These are phyloP conservation scores for Colletotrichum magnum DNA, from an alignment of 2,329 filamentous ascomycete species.

Conservation along the genomic window DNA sequence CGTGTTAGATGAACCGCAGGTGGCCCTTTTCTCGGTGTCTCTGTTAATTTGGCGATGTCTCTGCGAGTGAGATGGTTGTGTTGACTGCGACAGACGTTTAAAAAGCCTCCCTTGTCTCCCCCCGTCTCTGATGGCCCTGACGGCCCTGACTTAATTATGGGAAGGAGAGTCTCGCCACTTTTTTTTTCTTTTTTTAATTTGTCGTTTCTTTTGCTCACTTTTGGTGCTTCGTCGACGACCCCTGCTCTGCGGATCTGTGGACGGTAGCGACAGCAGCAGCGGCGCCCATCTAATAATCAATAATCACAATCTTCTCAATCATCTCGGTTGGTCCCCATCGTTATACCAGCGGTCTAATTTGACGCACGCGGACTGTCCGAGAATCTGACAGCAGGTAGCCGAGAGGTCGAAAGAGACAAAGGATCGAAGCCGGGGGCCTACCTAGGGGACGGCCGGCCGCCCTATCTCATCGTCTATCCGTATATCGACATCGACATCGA, in stretches of 20 bases:
- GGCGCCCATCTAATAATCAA: not conserved
- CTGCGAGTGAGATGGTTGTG: constrained; percentile 8
- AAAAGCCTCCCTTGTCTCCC: constrained; percentile 34
- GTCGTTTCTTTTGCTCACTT: constrained; percentile 12
- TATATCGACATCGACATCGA: not conserved
- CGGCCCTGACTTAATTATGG: constrained; percentile 27
- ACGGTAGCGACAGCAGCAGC: not conserved
- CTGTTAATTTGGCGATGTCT: not conserved
- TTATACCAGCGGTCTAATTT: not conserved
- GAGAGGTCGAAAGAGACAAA: constrained; percentile 2
- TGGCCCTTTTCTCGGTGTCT: constrained; percentile 23
- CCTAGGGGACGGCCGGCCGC: constrained; percentile 1
- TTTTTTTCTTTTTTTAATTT: constrained; percentile 16
- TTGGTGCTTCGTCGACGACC: not conserved
- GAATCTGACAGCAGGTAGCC: not conserved
- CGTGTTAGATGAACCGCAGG: constrained; percentile 3
- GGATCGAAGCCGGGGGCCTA: not conserved
- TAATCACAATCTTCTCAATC: not conserved
- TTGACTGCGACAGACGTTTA: constrained; percentile 20
- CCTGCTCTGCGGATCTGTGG: not conserved
- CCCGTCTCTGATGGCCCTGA: constrained; percentile 1
- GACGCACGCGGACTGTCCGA: not conserved
- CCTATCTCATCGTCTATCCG: constrained; percentile 1
- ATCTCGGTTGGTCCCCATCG: constrained; percentile 10
- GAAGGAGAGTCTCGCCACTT: constrained; percentile 33